Evolutionary conservation across 2,329 filamentous ascomycete species (phyloP).

Genomic region (Pseudopyricularia javanii): DNA sequence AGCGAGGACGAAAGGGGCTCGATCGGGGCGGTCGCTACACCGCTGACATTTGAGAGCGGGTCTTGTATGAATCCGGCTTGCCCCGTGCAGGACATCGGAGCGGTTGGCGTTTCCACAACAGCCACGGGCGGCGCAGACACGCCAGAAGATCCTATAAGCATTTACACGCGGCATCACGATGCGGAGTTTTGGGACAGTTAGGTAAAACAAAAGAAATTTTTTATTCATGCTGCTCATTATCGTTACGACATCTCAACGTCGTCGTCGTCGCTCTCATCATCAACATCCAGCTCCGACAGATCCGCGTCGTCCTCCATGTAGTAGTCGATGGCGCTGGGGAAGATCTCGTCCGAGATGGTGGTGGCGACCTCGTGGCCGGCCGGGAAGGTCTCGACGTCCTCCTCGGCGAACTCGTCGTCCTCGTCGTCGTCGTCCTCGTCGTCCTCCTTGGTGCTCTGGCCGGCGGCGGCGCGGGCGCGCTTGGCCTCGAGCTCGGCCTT

Average conservation of each 20-base stretch:
- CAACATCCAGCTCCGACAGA: constrained; percentile 6
- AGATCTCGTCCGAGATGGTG: constrained; percentile 8
- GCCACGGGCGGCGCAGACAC: too few relatives aligned
- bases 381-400: constrained; percentile 1
- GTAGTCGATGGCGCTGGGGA: constrained; percentile 8
- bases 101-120: too few relatives aligned
- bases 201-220: background rate
- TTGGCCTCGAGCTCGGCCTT: constrained; percentile 17
- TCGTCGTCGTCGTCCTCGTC: constrained; percentile 5
- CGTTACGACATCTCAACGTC: constrained; percentile 7
- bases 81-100: too few relatives aligned
- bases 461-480: constrained; percentile 2
- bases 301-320: constrained; percentile 9
- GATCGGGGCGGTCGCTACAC: background rate
- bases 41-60: background rate
- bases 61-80: too few relatives aligned
- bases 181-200: background rate
- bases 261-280: constrained; percentile 5
- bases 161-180: background rate
- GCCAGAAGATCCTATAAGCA: background rate
- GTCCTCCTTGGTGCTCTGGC: constrained; percentile 9
- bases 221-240: background rate
- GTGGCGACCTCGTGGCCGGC: constrained; percentile 8
- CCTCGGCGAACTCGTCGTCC: background rate
- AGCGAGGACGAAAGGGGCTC: background rate